These are phyloP conservation scores for Phoma sp. DNA, from an alignment of 2,329 filamentous ascomycete species.

Conservation along the genomic window DNA sequence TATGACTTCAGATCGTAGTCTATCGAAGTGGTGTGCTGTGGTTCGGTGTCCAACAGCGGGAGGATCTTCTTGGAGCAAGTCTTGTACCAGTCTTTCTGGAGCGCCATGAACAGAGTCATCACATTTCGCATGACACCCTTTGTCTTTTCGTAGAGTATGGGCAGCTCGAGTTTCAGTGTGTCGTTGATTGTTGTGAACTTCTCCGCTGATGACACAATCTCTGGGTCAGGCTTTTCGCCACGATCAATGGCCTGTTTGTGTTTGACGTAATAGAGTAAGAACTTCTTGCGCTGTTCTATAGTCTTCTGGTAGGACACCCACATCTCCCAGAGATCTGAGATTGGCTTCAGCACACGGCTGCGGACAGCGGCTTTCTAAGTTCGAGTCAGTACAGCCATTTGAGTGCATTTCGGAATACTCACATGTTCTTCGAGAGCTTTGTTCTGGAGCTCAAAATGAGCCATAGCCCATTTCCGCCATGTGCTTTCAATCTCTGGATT, in stretches of 20 bases:
- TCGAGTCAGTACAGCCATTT: conserved; percentile 15
- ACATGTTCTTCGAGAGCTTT: conserved; percentile 86
- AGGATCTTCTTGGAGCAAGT: conserved; percentile 85
- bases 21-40: conserved; percentile 53
- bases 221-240: conserved; percentile 86
- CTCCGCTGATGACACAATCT: conserved; percentile 81
- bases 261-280: conserved; percentile 86
- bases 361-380: conserved; percentile 68
- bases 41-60: conserved; percentile 68
- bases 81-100: conserved; percentile 82
- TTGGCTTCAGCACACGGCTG: conserved; percentile 83
- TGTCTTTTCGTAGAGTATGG: conserved; percentile 80
- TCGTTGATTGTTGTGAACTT: conserved; percentile 92
- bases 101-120: conserved; percentile 80
- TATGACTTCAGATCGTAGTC: conserved; percentile 75
- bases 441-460: conserved; percentile 83
- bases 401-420: conserved; percentile 44
- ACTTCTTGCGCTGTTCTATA: conserved; percentile 94
- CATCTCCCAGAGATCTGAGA: conserved; percentile 76
- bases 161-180: conserved; percentile 89
- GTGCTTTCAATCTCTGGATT: conserved; percentile 90
- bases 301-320: conserved; percentile 85
- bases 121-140: conserved; percentile 84
- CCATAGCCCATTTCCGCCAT: conserved; percentile 89
- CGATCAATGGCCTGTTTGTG: conserved; percentile 77